These are phyloP conservation scores for Microdochium bolleyi DNA, from an alignment of 2,329 filamentous ascomycete species.

Conservation along the genomic window DNA sequence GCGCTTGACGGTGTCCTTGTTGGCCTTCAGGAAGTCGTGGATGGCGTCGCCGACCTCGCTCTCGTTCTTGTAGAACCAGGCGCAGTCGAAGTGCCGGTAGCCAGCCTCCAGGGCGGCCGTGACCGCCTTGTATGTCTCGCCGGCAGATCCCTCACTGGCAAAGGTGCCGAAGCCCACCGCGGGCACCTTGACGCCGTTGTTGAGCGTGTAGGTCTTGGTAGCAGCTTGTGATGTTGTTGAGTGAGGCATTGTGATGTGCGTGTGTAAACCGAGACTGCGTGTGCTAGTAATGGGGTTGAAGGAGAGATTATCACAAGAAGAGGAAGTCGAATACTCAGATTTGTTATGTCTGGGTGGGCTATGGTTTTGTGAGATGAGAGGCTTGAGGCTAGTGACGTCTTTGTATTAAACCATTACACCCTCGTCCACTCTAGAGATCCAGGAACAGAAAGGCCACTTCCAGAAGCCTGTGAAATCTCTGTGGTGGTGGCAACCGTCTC, in stretches of 20 bases:
- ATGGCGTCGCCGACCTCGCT: constrained; percentile 50
- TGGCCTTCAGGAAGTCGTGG: constrained; percentile 31
- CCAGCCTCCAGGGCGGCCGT: constrained; percentile 53
- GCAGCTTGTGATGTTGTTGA: not conserved
- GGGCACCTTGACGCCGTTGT: constrained; percentile 50
- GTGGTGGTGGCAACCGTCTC: not conserved
- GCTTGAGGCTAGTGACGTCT: not conserved
- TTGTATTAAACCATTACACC: not conserved
- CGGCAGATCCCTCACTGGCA: constrained; percentile 54
- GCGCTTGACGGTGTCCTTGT: constrained; percentile 34
- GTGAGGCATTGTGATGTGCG: not conserved
- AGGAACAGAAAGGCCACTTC: not conserved
- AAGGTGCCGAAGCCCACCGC: constrained; percentile 60
- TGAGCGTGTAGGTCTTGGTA: constrained; percentile 13
- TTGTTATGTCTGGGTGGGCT: not conserved
- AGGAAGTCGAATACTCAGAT: not conserved
- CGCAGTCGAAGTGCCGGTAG: constrained; percentile 61
- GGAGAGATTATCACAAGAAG: not conserved
- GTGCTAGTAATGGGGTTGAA: not conserved
- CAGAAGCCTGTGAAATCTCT: not conserved
- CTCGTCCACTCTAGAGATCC: not conserved
- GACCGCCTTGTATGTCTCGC: constrained; percentile 56
- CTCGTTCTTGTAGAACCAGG: constrained; percentile 65
- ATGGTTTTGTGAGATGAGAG: not conserved
- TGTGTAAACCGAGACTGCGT: not conserved